Conservation (phyloP, 257 asterid genomes). For the Solanum dulcamara region DNA sequence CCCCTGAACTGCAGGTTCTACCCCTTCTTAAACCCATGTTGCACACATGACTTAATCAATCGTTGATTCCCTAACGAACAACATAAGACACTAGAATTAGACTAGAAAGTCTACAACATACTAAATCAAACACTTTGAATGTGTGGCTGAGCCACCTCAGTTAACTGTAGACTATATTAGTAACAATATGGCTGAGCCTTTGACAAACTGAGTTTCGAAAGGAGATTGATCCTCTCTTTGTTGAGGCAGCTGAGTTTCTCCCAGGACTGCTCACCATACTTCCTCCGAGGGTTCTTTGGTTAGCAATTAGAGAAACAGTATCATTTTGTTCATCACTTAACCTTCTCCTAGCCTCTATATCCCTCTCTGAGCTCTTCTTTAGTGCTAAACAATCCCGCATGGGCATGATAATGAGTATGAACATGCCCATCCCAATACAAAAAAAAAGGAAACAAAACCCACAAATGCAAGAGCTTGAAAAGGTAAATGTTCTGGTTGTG, state of each 20-base stretch:
- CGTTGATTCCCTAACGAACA: too few relatives aligned
- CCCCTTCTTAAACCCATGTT: too few relatives aligned
- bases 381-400: slow-evolving; percentile 68
- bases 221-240: slow-evolving; percentile 53
- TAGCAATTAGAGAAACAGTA: slow-evolving; percentile 49
- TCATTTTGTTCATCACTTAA: slow-evolving; percentile 40
- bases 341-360: slow-evolving; percentile 43
- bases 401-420: slow-evolving; percentile 68
- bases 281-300: slow-evolving; percentile 40
- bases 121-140: too few relatives aligned
- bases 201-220: too few relatives aligned
- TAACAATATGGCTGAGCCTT: too few relatives aligned
- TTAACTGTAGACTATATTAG: too few relatives aligned
- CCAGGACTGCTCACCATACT: slow-evolving; percentile 28
- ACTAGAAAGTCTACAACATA: too few relatives aligned
- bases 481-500: slow-evolving; percentile 32
- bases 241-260: slow-evolving; percentile 31
- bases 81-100: too few relatives aligned
- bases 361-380: slow-evolving; percentile 35
- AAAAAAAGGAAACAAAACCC: slow-evolving; percentile 68
- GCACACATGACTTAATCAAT: too few relatives aligned
- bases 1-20: too few relatives aligned
- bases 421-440: slow-evolving; percentile 58
- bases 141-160: too few relatives aligned
- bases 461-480: slow-evolving; percentile 50